Conservation (phyloP, 1,284 basidiomycete species). For the Athelia sp. region DNA sequence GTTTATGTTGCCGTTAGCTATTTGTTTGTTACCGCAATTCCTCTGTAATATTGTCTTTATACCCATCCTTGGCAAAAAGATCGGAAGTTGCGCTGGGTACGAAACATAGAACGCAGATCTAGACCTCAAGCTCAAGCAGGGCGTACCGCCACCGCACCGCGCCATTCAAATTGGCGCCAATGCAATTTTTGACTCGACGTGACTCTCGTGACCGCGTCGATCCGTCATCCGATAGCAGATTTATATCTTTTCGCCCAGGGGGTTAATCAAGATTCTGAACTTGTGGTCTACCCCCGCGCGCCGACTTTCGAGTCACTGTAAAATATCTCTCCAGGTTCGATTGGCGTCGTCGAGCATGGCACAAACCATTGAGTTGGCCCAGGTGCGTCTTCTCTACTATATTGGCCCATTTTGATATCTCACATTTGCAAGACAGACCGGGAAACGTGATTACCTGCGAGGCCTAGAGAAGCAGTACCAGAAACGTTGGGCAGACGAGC, state of each 20-base stretch:
- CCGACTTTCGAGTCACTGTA: constrained; percentile 25
- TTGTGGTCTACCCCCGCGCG: constrained; percentile 9
- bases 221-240: background rate
- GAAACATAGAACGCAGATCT: no score
- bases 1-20: no score
- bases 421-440: constrained; percentile 53
- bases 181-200: background rate
- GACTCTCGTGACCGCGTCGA: background rate
- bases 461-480: constrained; percentile 85
- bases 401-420: constrained; percentile 4
- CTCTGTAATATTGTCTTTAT: no score
- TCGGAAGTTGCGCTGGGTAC: no score
- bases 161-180: background rate
- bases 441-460: constrained; percentile 86
- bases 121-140: no score
- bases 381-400: constrained; percentile 27
- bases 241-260: background rate
- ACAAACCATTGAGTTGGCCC: constrained; percentile 50
- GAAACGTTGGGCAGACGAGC: constrained; percentile 67
- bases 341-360: constrained; percentile 32
- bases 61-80: no score
- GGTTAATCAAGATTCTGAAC: background rate
- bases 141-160: background rate
- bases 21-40: no score
- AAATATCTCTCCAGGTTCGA: constrained; percentile 11